Evolutionary conservation across 1,284 basidiomycete species (phyloP).

Genomic region (Boletus holoroseus): DNA sequence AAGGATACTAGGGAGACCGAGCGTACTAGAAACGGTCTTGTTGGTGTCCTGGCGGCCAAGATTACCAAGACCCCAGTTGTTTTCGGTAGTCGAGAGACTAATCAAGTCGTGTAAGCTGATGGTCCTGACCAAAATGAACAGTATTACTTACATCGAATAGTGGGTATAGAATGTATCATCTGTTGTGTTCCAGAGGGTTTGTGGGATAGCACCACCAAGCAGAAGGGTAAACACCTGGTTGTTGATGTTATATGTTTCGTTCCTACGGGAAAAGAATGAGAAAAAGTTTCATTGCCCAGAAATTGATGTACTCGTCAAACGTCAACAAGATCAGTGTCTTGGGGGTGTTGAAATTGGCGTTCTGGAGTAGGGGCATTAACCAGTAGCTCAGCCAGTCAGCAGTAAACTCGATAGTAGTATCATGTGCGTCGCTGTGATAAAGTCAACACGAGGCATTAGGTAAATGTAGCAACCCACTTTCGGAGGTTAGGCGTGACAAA

Average conservation of each 20-base stretch:
- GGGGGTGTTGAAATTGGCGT: slow-evolving; percentile 45
- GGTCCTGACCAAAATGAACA: not conserved
- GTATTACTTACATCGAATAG: slow-evolving; percentile 43
- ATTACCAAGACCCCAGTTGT: slow-evolving; percentile 60
- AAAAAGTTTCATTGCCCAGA: not conserved
- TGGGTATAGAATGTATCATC: slow-evolving; percentile 62
- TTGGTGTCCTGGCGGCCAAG: slow-evolving; percentile 58
- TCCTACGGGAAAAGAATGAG: slow-evolving; percentile 34
- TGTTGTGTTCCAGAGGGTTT: slow-evolving; percentile 38
- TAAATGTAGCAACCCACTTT: slow-evolving; percentile 18
- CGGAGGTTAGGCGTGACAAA: slow-evolving; percentile 63
- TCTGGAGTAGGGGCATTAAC: slow-evolving; percentile 47
- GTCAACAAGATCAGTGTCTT: slow-evolving; percentile 54
- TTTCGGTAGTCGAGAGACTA: slow-evolving; percentile 53
- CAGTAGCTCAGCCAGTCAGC: slow-evolving; percentile 49
- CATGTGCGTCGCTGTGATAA: slow-evolving; percentile 40
- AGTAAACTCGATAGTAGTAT: slow-evolving; percentile 51
- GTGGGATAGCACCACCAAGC: slow-evolving; percentile 50
- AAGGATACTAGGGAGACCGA: not conserved
- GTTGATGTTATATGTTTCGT: slow-evolving; percentile 43
- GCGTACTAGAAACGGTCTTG: slow-evolving; percentile 33
- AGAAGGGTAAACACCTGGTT: slow-evolving; percentile 48
- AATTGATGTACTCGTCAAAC: slow-evolving; percentile 38
- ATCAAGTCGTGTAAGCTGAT: slow-evolving; percentile 6
- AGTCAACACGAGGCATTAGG: slow-evolving; percentile 1